These are phyloP conservation scores for Rutstroemia sp. DNA, from an alignment of 2,329 filamentous ascomycete genomes.

Conservation along the genomic window DNA sequence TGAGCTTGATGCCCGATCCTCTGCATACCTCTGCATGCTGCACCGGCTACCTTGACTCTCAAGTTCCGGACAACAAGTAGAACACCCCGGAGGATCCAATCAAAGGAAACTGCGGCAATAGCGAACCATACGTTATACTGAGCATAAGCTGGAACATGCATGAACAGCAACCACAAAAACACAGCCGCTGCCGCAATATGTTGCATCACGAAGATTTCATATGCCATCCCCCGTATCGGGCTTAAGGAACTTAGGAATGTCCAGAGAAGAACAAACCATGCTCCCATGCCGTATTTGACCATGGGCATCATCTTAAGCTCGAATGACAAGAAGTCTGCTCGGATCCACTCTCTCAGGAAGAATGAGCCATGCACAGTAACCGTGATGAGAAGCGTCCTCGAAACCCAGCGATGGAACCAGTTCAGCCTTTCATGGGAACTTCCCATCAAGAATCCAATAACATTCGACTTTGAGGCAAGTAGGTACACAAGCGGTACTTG, in stretches of 20 bases:
- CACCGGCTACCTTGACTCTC: slow-evolving; percentile 30
- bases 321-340: slow-evolving; percentile 48
- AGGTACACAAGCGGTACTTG: slow-evolving; percentile 60
- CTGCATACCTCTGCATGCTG: slow-evolving; percentile 23
- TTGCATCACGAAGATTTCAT: slow-evolving; percentile 64
- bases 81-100: slow-evolving; percentile 43
- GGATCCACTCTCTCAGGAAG: slow-evolving; percentile 58
- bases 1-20: slow-evolving; percentile 46
- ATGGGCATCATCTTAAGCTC: slow-evolving; percentile 56
- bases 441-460: slow-evolving; percentile 54
- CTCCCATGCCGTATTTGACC: slow-evolving; percentile 58
- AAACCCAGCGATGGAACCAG: slow-evolving; percentile 68
- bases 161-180: slow-evolving; percentile 55
- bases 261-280: slow-evolving; percentile 61
- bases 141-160: slow-evolving; percentile 53
- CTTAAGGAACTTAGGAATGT: slow-evolving; percentile 54
- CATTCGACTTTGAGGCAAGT: slow-evolving; percentile 50
- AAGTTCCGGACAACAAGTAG: slow-evolving; percentile 45
- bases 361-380: slow-evolving; percentile 63
- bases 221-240: slow-evolving; percentile 57
- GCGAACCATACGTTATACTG: slow-evolving; percentile 60
- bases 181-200: slow-evolving; percentile 55
- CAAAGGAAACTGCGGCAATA: slow-evolving; percentile 53
- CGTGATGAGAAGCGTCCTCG: slow-evolving; percentile 60
- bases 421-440: slow-evolving; percentile 62